phyloP scores from a whole-genome alignment of 805 yeast genomes.

The Ogataea polymorpha region DNA sequence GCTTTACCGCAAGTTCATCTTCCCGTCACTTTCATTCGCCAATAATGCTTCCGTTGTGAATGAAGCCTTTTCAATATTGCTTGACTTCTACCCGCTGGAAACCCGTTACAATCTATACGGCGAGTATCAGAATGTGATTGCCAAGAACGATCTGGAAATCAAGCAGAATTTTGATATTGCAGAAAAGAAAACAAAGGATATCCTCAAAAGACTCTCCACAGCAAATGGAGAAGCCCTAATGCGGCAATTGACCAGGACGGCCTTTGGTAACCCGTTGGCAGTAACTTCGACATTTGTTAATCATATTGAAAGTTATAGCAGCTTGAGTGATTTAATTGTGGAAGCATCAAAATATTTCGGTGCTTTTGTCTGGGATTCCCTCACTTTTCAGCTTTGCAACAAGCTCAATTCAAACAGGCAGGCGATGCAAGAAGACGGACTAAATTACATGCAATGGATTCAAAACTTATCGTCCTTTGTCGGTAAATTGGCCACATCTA shows the following conservation, averaged over 20 bases:
- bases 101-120: slow-evolving; percentile 77
- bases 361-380: slow-evolving; percentile 78
- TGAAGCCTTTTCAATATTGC: slow-evolving; percentile 54
- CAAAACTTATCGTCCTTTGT: slow-evolving; percentile 77
- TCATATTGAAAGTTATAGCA: slow-evolving; percentile 90
- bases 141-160: slow-evolving; percentile 53
- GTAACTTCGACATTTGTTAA: slow-evolving; percentile 66
- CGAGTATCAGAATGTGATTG: slow-evolving; percentile 58
- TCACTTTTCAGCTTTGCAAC: slow-evolving; percentile 68
- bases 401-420: slow-evolving; percentile 69
- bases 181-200: slow-evolving; percentile 74
- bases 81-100: slow-evolving; percentile 49
- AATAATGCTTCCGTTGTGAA: slow-evolving; percentile 58
- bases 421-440: slow-evolving; percentile 71
- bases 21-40: slow-evolving; percentile 57
- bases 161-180: slow-evolving; percentile 62
- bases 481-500: slow-evolving; percentile 61
- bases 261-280: slow-evolving; percentile 76
- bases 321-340: slow-evolving; percentile 73
- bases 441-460: slow-evolving; percentile 80
- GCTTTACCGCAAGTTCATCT: slow-evolving; percentile 60
- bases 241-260: slow-evolving; percentile 66
- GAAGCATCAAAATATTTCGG: slow-evolving; percentile 75
- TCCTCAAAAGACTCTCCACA: slow-evolving; percentile 75
- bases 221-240: slow-evolving; percentile 73